Conservation (phyloP, 345 rosid species). For the Leavenworthia alabamica region DNA sequence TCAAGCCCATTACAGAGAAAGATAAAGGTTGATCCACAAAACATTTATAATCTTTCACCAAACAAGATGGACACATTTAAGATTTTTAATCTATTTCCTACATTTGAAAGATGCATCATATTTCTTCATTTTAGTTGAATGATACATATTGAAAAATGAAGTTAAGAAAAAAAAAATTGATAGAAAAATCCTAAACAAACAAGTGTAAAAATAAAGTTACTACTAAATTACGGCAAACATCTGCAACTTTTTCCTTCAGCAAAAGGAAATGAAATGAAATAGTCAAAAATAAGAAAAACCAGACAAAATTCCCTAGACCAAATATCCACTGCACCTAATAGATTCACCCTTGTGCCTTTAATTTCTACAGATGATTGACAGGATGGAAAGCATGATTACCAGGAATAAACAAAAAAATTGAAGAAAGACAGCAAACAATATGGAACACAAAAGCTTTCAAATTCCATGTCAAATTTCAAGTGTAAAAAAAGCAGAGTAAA, state of each 20-base stretch:
- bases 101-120: conserved; percentile 1
- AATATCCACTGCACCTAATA: conserved; percentile 5
- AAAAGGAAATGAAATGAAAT: not conserved
- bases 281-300: not conserved
- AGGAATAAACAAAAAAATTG: not conserved
- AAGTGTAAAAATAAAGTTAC: not conserved
- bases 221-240: no score
- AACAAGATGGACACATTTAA: conserved; percentile 3
- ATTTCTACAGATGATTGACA: not conserved
- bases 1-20: not conserved
- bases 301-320: conserved; percentile 4
- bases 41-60: not conserved
- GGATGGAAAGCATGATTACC: not conserved
- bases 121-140: not conserved
- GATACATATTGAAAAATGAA: not conserved
- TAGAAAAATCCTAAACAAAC: not conserved
- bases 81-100: not conserved
- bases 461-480: no score
- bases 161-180: not conserved
- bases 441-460: not conserved
- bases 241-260: no score
- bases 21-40: not conserved
- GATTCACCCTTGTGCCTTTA: not conserved
- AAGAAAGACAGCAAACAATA: conserved; percentile 3
- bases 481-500: no score